Base-by-base conservation (phyloP, 306 rosid species). In the Ormosia emarginata region DNA sequence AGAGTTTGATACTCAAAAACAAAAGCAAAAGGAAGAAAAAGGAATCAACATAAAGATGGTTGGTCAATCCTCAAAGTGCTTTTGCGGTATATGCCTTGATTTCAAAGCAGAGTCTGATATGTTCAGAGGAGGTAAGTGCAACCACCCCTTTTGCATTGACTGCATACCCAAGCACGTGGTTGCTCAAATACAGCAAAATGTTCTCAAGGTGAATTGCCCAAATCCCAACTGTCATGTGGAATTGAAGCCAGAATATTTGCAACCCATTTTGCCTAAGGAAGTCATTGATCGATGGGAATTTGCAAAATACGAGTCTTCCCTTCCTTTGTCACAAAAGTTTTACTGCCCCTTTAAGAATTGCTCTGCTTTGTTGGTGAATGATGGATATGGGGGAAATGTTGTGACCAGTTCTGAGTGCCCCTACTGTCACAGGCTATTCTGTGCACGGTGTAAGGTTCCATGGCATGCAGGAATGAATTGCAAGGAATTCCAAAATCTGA, bases 271-370 rank as follows among this genome's bases (percentile, higher is more conserved):
- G 63, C 41, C 71, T 34, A 46, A 10, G 6, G 53, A 79, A 33
- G 57, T 59, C 15, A 2, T 70, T 46, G 63, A 0, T 79, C 9
- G 13, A 34, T 79, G 83, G 78, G 78, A 59, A 57, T 1, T 1
- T 1, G 12, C 30, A 2, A 43, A 4, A 30, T 68, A 43, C 1
- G 77, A 69, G 50, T 32, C 77, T 57, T 56, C 17, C 2, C 57
- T 79, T 43, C 8, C 3, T n/a, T 24, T 1, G 37, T 3, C 15
- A 5, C 6, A 44, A 9, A 79, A 69, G 70, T 29, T 2, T 33
- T 69, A 79, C 17, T 79, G 83, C 53, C 83, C 83, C 2, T 69
- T 32, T 69, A 18, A 69, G 62, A 5, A 79, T 33, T 79, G 83
- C 44, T 79, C 77, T 32, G 29, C 68, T 57, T 57, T 68, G 50